A percentile compares a stretch with the other conserved stretches of the same genome.
Conservation (phyloP, 768 basidiomycete species). For the Sutorius australiensis region DNA sequence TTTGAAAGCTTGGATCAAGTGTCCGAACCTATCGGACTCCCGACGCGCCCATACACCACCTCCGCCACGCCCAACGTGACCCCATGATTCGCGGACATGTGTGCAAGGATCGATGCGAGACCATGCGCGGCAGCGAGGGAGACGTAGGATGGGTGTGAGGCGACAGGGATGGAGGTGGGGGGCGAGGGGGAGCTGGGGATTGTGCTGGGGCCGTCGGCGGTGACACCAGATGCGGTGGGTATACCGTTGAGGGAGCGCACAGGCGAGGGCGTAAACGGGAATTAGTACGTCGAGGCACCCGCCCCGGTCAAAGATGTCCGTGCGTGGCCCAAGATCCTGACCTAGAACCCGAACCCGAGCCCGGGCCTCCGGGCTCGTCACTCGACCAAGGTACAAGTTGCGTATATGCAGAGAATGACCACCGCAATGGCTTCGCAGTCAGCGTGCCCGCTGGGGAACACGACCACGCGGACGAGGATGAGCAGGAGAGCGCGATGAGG, state of each 20-base stretch:
- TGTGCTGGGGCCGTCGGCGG: not conserved
- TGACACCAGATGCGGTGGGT: not conserved
- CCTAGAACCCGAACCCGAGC: not conserved
- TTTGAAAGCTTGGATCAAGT: too few relatives aligned
- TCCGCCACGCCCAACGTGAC: conserved; percentile 40
- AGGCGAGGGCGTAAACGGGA: conserved; percentile 7
- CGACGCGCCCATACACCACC: conserved; percentile 32
- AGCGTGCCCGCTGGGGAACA: conserved; percentile 6
- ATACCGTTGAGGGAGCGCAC: not conserved
- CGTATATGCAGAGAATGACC: conserved; percentile 15
- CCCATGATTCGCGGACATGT: conserved; percentile 45
- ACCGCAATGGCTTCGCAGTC: conserved; percentile 4
- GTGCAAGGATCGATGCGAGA: conserved; percentile 30
- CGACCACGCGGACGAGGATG: conserved; percentile 11
- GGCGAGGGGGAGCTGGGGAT: not conserved
- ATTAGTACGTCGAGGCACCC: not conserved
- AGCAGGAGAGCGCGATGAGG: conserved; percentile 14
- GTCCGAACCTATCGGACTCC: too few relatives aligned
- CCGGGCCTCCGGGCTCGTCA: not conserved
- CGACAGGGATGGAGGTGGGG: too few relatives aligned
- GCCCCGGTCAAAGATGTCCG: not conserved
- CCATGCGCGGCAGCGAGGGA: conserved; percentile 23
- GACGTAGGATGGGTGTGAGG: conserved; percentile 14
- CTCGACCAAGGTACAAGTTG: conserved; percentile 3
- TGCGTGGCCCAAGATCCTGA: not conserved